phyloP scores from a whole-genome alignment of 1,284 basidiomycete species.

The Fistulina hepatica region DNA sequence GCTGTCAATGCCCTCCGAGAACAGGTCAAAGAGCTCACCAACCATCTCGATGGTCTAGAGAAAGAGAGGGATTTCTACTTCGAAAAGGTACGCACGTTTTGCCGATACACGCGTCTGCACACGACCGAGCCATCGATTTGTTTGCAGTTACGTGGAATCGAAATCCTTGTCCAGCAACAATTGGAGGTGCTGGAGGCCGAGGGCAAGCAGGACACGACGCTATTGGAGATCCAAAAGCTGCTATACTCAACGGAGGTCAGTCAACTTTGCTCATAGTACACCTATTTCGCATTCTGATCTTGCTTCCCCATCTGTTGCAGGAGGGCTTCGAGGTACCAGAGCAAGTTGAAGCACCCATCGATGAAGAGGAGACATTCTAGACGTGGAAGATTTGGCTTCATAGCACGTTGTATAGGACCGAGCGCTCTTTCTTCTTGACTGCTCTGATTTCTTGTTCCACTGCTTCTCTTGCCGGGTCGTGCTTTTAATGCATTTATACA shows the following conservation, averaged over 20 bases:
- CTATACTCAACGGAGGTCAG: slow-evolving; percentile 89
- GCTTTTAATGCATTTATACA: no score
- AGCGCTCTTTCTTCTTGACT: no score
- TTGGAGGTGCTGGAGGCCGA: slow-evolving; percentile 48
- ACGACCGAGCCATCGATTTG: neutral
- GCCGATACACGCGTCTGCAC: neutral
- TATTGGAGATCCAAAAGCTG: slow-evolving; percentile 86
- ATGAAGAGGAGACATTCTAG: slow-evolving; percentile 53
- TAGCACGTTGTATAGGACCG: no score
- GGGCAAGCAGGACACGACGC: slow-evolving; percentile 54
- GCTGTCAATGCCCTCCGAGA: slow-evolving; percentile 53
- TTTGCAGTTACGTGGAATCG: slow-evolving; percentile 81
- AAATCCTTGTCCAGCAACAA: slow-evolving; percentile 81
- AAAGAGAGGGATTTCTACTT: slow-evolving; percentile 99
- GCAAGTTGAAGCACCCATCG: slow-evolving; percentile 27
- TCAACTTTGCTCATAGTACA: slow-evolving; percentile 3
- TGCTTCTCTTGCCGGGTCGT: no score
- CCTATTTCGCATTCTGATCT: slow-evolving; percentile 12
- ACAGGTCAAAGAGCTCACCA: slow-evolving; percentile 77
- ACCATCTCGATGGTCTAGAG: slow-evolving; percentile 79
- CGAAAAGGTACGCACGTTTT: slow-evolving; percentile 60
- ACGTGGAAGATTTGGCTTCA: no score
- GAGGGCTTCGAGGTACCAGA: slow-evolving; percentile 69
- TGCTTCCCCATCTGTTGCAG: slow-evolving; percentile 18
- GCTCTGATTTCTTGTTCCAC: no score